A percentile compares a stretch with the other conserved stretches of the same genome.
These are phyloP conservation scores for Triglochin maritima DNA, from an alignment of 106 monocot genomes.

Conservation along the genomic window DNA sequence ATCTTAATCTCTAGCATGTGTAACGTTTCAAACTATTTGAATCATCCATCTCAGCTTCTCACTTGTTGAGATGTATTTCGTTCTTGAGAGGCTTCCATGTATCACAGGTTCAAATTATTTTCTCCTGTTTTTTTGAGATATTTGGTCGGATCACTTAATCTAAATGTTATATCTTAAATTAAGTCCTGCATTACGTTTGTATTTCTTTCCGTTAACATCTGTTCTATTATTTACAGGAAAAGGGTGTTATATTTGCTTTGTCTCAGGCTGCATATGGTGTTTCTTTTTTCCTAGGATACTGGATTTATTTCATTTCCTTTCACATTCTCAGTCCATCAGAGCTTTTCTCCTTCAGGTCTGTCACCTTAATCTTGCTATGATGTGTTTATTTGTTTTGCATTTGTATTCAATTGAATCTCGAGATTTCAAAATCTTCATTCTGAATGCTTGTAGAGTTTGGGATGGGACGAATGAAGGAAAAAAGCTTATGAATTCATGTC, in stretches of 20 bases:
- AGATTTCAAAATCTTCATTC: not conserved
- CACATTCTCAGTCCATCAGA: constrained; percentile 13
- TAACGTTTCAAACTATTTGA: too few species aligned
- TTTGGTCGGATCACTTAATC: too few species aligned
- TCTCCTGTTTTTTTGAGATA: too few species aligned
- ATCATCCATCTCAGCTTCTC: too few species aligned
- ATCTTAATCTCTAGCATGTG: too few species aligned
- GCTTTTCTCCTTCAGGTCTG: constrained; percentile 63
- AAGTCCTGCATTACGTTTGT: too few species aligned
- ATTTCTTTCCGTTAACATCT: not conserved
- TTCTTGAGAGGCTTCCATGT: too few species aligned
- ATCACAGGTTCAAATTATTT: too few species aligned
- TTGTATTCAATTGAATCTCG: not conserved
- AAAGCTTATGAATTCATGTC: constrained; percentile 48
- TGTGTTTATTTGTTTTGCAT: not conserved
- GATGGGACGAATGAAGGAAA: constrained; percentile 40
- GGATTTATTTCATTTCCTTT: constrained; percentile 67
- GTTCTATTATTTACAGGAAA: constrained; percentile 41
- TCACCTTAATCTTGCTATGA: not conserved
- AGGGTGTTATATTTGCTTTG: constrained; percentile 59
- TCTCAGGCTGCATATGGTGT: constrained; percentile 81
- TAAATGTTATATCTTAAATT: too few species aligned
- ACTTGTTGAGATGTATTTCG: too few species aligned
- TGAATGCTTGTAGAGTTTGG: constrained; percentile 29
- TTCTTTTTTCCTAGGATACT: constrained; percentile 63